Evolutionary conservation across 176 grass and related monocot genomes (phyloP).

Genomic region (Aechmea fasciata): DNA sequence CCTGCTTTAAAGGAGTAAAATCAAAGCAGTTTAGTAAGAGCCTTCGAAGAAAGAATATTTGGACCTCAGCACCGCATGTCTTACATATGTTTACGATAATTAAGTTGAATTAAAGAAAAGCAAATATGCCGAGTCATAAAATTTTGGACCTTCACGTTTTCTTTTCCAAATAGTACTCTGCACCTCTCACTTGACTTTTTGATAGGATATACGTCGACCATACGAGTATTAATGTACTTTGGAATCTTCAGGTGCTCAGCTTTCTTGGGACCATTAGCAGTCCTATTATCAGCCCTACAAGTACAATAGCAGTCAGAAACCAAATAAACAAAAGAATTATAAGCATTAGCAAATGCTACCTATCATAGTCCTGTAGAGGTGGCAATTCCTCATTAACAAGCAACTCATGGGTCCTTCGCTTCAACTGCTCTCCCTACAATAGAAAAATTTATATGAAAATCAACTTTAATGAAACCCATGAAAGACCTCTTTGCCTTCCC

Average conservation of each 20-base stretch:
- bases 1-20: conserved; percentile 28
- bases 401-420: conserved; percentile 34
- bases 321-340: background rate
- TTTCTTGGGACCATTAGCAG: conserved; percentile 27
- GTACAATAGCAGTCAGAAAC: conserved; percentile 3
- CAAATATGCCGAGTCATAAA: background rate
- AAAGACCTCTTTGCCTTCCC: too few species aligned
- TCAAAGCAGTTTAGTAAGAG: background rate
- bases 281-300: conserved; percentile 13
- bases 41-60: background rate
- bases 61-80: background rate
- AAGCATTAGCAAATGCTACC: conserved; percentile 19
- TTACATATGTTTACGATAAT: background rate
- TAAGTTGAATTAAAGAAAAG: background rate
- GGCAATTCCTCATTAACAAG: conserved; percentile 20
- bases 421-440: conserved; percentile 75
- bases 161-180: conserved; percentile 40
- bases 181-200: conserved; percentile 59
- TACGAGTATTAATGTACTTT: conserved; percentile 58
- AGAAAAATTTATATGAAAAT: background rate
- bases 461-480: too few species aligned
- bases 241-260: conserved; percentile 45
- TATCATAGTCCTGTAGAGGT: conserved; percentile 32
- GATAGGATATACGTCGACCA: conserved; percentile 67
- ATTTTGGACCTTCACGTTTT: conserved; percentile 44